phyloP scores from a whole-genome alignment of 495 filamentous ascomycete species.

The Neurospora sublineolata region DNA sequence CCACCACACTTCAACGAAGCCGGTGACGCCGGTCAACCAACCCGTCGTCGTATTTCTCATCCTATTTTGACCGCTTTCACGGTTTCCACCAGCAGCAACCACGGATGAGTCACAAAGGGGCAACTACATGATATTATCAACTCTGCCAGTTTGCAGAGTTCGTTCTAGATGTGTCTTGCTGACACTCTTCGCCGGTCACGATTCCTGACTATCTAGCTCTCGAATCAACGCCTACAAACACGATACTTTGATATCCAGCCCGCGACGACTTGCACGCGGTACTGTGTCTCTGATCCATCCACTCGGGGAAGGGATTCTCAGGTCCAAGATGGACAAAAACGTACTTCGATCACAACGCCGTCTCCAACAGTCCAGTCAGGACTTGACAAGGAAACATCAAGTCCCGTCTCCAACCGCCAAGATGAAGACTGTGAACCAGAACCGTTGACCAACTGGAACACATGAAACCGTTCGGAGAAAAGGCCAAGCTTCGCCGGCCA shows the following conservation, averaged over 20 bases:
- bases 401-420: not conserved
- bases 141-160: not conserved
- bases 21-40: not conserved
- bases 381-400: not conserved
- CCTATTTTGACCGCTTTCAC: not conserved
- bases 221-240: not conserved
- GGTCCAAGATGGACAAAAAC: not conserved
- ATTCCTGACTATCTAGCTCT: not conserved
- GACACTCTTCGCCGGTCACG: not conserved
- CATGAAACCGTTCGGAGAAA: not conserved
- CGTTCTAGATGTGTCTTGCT: not conserved
- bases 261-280: not conserved
- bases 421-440: not conserved
- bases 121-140: not conserved
- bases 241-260: not conserved
- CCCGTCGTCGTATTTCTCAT: not conserved
- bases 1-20: not conserved
- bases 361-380: not conserved
- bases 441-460: not conserved
- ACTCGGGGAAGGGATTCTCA: not conserved
- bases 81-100: not conserved
- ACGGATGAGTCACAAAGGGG: not conserved
- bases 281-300: not conserved
- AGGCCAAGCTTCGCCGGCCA: not conserved
- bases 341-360: not conserved